Percentiles rank a stretch among this genome's conserved stretches.
phyloP scores from a whole-genome alignment of 1,139 yeast species.

The Geotrichum cucujoidarum region DNA sequence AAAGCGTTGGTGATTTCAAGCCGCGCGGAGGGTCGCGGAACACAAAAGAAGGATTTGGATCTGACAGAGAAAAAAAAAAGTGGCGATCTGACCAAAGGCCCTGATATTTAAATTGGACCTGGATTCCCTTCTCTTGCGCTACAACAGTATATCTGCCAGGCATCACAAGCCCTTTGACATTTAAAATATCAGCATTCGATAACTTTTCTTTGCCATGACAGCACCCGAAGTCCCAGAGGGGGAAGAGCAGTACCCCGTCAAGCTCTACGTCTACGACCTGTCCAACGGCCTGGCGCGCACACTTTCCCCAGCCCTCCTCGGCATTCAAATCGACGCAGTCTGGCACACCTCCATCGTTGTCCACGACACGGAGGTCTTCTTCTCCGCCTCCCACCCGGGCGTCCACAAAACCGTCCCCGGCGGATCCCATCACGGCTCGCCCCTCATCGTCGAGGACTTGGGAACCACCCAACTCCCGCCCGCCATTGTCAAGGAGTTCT shows the following conservation, averaged over 20 bases:
- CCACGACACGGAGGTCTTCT: conserved; percentile 52
- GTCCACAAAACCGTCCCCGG: conserved; percentile 50
- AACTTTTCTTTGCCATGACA: neutral
- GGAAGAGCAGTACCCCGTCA: conserved; percentile 35
- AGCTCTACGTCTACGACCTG: conserved; percentile 62
- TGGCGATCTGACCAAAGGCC: too few species aligned
- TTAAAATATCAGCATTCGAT: too few species aligned
- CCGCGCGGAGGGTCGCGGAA: too few species aligned
- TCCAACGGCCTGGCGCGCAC: conserved; percentile 45
- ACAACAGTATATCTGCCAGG: too few species aligned
- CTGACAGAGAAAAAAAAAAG: too few species aligned
- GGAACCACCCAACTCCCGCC: conserved; percentile 51
- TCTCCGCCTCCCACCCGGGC: conserved; percentile 46
- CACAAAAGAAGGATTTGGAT: too few species aligned
- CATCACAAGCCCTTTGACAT: too few species aligned
- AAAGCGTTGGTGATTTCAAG: too few species aligned
- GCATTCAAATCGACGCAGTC: conserved; percentile 49
- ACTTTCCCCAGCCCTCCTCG: conserved; percentile 33
- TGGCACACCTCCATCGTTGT: conserved; percentile 63
- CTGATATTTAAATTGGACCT: too few species aligned
- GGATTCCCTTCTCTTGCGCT: too few species aligned
- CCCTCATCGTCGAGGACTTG: conserved; percentile 49
- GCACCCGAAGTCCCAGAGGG: neutral
- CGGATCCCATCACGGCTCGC: conserved; percentile 55
- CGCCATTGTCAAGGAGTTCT: conserved; percentile 50